Conservation (phyloP, 2,329 filamentous ascomycete species). For the Lachnellula occidentalis region DNA sequence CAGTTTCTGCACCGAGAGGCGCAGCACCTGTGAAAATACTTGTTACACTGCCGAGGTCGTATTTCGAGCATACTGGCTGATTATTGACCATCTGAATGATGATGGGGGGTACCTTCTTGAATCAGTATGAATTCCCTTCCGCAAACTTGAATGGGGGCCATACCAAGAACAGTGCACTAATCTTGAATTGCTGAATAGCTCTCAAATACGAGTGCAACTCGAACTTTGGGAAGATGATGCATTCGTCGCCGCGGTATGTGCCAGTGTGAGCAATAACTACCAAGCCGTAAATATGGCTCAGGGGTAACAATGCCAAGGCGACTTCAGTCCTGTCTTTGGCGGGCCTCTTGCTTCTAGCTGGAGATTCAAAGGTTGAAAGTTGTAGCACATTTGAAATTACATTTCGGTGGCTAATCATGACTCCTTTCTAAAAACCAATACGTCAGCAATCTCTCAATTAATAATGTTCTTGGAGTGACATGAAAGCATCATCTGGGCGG, state of each 20-base stretch:
- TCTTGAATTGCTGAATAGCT: conserved; percentile 63
- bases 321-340: conserved; percentile 17
- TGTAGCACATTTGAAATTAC: conserved; percentile 65
- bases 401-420: conserved; percentile 80
- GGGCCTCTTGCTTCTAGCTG: conserved; percentile 48
- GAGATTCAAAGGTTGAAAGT: conserved; percentile 39
- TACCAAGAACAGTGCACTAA: conserved; percentile 62
- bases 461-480: neutral
- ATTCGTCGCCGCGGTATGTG: conserved; percentile 66
- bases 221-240: conserved; percentile 70
- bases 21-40: conserved; percentile 71
- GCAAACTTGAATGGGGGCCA: conserved; percentile 42
- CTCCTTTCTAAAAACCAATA: conserved; percentile 56
- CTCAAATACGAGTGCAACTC: conserved; percentile 61
- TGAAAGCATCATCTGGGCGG: conserved; percentile 36
- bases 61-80: conserved; percentile 51
- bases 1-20: conserved; percentile 68
- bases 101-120: conserved; percentile 71
- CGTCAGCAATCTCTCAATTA: neutral
- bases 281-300: conserved; percentile 79
- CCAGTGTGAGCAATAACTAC: conserved; percentile 63
- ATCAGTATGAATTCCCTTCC: conserved; percentile 64
- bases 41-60: conserved; percentile 64
- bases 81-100: conserved; percentile 71
- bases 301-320: conserved; percentile 70